phyloP scores from a whole-genome alignment of 1,284 basidiomycete species.

The Ustilago cynodontis region DNA sequence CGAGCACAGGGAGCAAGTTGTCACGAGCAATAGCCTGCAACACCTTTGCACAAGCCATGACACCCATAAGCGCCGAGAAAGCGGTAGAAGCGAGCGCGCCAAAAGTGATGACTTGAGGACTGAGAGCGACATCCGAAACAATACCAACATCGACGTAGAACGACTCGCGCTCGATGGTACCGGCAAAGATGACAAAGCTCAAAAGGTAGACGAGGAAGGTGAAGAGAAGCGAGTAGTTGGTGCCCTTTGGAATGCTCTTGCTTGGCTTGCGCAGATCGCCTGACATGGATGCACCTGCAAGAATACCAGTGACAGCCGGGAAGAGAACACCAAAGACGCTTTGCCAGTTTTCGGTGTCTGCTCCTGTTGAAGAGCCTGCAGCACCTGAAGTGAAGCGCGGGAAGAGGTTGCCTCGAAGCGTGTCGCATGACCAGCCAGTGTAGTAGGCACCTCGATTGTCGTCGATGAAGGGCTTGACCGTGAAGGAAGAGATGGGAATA shows the following conservation, averaged over 20 bases:
- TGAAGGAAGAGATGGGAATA: constrained; percentile 64
- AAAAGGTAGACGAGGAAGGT: constrained; percentile 65
- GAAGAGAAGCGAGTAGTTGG: constrained; percentile 67
- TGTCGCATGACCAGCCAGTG: constrained; percentile 64
- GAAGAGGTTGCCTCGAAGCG: constrained; percentile 62
- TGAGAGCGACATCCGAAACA: constrained; percentile 64
- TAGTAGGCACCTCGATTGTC: constrained; percentile 66
- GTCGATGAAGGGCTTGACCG: constrained; percentile 64
- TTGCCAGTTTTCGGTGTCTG: constrained; percentile 60
- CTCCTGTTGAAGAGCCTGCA: constrained; percentile 60
- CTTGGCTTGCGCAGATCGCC: constrained; percentile 69
- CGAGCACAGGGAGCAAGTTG: constrained; percentile 63
- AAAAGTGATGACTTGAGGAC: constrained; percentile 65
- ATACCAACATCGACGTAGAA: constrained; percentile 67
- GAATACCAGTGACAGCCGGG: constrained; percentile 67
- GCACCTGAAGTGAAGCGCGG: constrained; percentile 67
- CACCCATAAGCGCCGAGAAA: constrained; percentile 68
- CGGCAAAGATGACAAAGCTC: constrained; percentile 64
- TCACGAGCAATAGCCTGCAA: constrained; percentile 69
- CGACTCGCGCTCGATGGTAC: constrained; percentile 64
- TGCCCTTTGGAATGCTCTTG: constrained; percentile 70
- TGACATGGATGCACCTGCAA: constrained; percentile 69
- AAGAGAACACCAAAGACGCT: constrained; percentile 69
- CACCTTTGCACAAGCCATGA: constrained; percentile 68
- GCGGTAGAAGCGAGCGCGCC: constrained; percentile 67